Evolutionary conservation across 2,329 filamentous ascomycete genomes (phyloP).

Genomic region (Balansia obtecta): DNA sequence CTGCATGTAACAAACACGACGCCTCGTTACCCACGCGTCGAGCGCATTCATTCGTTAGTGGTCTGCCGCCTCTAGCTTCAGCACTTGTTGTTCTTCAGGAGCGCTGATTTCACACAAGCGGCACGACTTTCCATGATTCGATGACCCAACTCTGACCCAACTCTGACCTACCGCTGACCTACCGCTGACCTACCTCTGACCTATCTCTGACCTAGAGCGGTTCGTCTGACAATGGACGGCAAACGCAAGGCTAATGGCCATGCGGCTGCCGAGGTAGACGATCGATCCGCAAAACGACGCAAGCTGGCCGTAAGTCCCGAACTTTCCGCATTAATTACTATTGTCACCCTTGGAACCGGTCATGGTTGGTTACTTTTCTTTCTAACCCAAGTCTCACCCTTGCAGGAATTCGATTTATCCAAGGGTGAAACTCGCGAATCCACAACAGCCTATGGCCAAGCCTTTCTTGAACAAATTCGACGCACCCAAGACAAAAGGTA

Average conservation of each 20-base stretch:
- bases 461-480: conserved; percentile 63
- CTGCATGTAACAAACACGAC: conserved; percentile 10
- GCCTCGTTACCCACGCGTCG: conserved; percentile 10
- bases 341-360: neutral
- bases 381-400: conserved; percentile 2
- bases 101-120: neutral
- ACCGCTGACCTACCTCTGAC: conserved; percentile 16
- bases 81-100: neutral
- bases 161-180: no score
- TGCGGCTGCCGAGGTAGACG: conserved; percentile 32
- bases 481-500: conserved; percentile 74
- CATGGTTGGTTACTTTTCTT: neutral
- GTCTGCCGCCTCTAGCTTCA: neutral
- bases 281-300: conserved; percentile 43
- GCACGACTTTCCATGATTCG: conserved; percentile 6
- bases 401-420: conserved; percentile 32
- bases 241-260: conserved; percentile 43
- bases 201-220: conserved; percentile 4
- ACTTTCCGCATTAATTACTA: neutral
- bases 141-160: conserved; percentile 16
- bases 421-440: conserved; percentile 52
- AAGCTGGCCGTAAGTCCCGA: conserved; percentile 33
- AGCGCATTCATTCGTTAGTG: conserved; percentile 7
- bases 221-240: conserved; percentile 34
- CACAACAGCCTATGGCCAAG: conserved; percentile 58